Evolutionary conservation across 495 filamentous ascomycete species (phyloP), one percentile per base, ranked within the genome.

Genomic region (Tuber indicum): DNA sequence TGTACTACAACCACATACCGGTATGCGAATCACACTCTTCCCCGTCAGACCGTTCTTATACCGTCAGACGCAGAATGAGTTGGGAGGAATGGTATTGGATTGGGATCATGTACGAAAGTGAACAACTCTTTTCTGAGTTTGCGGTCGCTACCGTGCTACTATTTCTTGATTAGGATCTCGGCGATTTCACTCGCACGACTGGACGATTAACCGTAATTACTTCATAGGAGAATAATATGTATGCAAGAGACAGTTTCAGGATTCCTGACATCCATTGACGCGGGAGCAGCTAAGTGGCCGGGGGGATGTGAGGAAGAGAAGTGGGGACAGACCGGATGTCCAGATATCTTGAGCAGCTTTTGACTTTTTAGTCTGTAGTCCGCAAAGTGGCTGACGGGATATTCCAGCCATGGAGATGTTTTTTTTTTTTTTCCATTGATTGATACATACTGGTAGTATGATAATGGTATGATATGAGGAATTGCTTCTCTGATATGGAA

Each of bases 1-100:
- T 94, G 77, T 97, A 97, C 93, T 93, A 97, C 84, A 97, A 97
- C 84, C 96, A 92, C 62, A 96, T 93, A 5, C 39, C 39, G 39
- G 39, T 41, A 1, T 52, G 21, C 49, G 21, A 21, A n/a, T 92
- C 93, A 80, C 93, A 80, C 95, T 96, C 85, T 88, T 75, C 43
- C 1, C 17, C 23, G 83, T 0, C 32, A 10, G 39, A 16, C 36
- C n/a, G 0, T 36, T 36, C 42, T 52, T 21, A 12, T 52, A 9
- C 49, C 21, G 14, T n/a, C 41, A 9, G n/a, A 14, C 6, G 23
- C 52, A n/a, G 3, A 58, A 9, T 58, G 52, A 17, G 3, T 42
- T 36, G 74, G 4, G 74, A 77, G 42, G 42, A 21, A 39, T 44
- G 6, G 26, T 43, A 42, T 44, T 81, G 80, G 36, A 81, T 78